Evolutionary conservation across 192 early-diverging fungal species (phyloP).

Genomic region (Entomortierella parvispora): DNA sequence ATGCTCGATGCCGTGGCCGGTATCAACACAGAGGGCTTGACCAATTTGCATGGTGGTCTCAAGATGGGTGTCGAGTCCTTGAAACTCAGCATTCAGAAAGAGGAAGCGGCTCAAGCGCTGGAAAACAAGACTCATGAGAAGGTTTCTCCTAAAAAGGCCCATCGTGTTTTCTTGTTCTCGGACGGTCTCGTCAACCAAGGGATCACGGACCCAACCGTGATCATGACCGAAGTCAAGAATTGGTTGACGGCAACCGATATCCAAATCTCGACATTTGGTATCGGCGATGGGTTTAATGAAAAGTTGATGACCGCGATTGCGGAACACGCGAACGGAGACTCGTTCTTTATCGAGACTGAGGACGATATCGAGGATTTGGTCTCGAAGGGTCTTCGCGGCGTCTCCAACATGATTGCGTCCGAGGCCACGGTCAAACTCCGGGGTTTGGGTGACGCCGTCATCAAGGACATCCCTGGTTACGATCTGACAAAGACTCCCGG

Average conservation of each 20-base stretch:
- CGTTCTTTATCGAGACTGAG: slow-evolving; percentile 38
- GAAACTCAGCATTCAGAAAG: slow-evolving; percentile 27
- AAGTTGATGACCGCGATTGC: slow-evolving; percentile 41
- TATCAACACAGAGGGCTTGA: slow-evolving; percentile 12
- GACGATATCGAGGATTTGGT: slow-evolving; percentile 38
- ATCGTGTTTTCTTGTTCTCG: slow-evolving; percentile 39
- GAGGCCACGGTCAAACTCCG: slow-evolving; percentile 28
- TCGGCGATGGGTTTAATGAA: slow-evolving; percentile 38
- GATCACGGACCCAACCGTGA: slow-evolving; percentile 7
- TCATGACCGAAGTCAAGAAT: slow-evolving; percentile 19
- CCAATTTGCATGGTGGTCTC: slow-evolving; percentile 26
- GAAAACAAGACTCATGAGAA: slow-evolving; percentile 5
- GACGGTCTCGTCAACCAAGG: slow-evolving; percentile 36
- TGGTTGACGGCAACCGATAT: slow-evolving; percentile 27
- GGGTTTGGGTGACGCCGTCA: slow-evolving; percentile 38
- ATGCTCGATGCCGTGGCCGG: slow-evolving; percentile 25
- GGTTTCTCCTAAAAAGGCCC: slow-evolving; percentile 21
- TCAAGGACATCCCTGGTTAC: slow-evolving; percentile 44
- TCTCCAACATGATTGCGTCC: slow-evolving; percentile 31
- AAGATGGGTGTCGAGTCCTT: slow-evolving; percentile 29
- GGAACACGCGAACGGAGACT: slow-evolving; percentile 23
- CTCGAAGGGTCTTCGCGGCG: slow-evolving; percentile 38
- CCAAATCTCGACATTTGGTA: slow-evolving; percentile 38
- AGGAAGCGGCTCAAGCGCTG: slow-evolving; percentile 6
- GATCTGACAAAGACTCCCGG: slow-evolving; percentile 29